A percentile compares a stretch with the other conserved stretches of the same genome.
phyloP scores from a whole-genome alignment of 1,284 basidiomycete species.

The Taiwanofungus camphoratus region DNA sequence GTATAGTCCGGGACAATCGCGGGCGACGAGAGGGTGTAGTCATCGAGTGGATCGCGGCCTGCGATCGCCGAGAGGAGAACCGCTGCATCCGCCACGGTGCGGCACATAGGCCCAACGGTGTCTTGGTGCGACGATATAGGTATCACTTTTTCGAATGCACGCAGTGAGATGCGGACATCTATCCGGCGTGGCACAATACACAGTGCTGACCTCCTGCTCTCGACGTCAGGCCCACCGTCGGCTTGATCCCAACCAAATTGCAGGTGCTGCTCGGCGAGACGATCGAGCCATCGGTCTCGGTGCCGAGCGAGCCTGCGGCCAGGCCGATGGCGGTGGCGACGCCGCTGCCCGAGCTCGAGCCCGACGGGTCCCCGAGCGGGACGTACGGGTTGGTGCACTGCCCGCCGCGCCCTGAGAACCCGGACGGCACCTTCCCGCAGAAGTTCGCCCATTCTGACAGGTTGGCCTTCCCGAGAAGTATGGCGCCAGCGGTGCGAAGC shows the following conservation, averaged over 20 bases:
- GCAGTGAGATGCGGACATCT: not conserved
- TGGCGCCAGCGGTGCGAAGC: conserved; percentile 60
- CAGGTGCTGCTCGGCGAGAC: conserved; percentile 38
- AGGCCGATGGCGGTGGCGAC: conserved; percentile 60
- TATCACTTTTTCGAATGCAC: conserved; percentile 31
- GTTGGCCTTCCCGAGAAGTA: conserved; percentile 66
- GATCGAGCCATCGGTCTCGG: conserved; percentile 65
- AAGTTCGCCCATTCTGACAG: conserved; percentile 60
- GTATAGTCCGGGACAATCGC: conserved; percentile 34
- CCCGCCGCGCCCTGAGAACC: conserved; percentile 64
- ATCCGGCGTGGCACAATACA: not conserved
- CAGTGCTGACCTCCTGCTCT: conserved; percentile 36
- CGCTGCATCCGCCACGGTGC: conserved; percentile 42
- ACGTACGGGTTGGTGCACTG: conserved; percentile 58
- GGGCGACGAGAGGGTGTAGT: conserved; percentile 38
- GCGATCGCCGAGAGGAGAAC: conserved; percentile 38
- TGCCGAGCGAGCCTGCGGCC: conserved; percentile 51
- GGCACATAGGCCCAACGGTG: conserved; percentile 43
- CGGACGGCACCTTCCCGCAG: conserved; percentile 49
- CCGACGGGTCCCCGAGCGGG: conserved; percentile 54
- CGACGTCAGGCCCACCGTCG: conserved; percentile 46
- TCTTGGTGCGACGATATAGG: conserved; percentile 48
- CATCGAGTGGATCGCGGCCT: conserved; percentile 40
- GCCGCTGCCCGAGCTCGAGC: conserved; percentile 61
- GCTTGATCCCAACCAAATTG: conserved; percentile 48